A percentile compares a stretch with the other conserved stretches of the same genome.
These are phyloP conservation scores for Lentinula aciculospora DNA, from an alignment of 768 basidiomycete genomes.

Conservation along the genomic window DNA sequence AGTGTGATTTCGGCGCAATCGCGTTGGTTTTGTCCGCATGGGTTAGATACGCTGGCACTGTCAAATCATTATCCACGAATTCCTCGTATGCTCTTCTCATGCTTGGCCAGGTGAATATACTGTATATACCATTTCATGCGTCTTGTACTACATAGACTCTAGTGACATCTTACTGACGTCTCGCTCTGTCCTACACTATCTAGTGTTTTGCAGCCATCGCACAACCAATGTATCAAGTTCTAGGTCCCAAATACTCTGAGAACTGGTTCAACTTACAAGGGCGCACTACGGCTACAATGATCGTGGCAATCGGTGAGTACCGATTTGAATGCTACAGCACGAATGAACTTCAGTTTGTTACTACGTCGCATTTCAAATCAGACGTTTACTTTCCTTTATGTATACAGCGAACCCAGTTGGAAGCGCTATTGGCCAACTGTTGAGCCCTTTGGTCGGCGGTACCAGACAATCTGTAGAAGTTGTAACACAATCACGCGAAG, in stretches of 20 bases:
- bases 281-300: conserved; percentile 72
- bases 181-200: neutral
- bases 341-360: too few species aligned
- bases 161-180: neutral
- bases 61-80: conserved; percentile 39
- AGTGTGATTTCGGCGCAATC: conserved; percentile 60
- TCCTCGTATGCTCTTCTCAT: conserved; percentile 64
- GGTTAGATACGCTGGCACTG: conserved; percentile 73
- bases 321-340: neutral
- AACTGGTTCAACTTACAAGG: conserved; percentile 76
- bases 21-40: conserved; percentile 60
- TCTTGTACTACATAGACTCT: too few species aligned
- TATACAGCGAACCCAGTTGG: conserved; percentile 67
- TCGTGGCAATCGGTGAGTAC: conserved; percentile 41
- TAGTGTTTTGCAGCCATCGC: conserved; percentile 61
- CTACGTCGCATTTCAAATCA: too few species aligned
- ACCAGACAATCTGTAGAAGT: conserved; percentile 52
- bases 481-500: neutral
- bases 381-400: neutral
- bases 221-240: conserved; percentile 70
- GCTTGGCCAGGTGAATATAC: conserved; percentile 55
- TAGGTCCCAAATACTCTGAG: conserved; percentile 79
- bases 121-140: neutral
- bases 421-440: conserved; percentile 64
- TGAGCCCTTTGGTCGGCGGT: conserved; percentile 56